Base-by-base conservation (phyloP, 73 alveolate species). In the Vitrella brassicaformis region DNA sequence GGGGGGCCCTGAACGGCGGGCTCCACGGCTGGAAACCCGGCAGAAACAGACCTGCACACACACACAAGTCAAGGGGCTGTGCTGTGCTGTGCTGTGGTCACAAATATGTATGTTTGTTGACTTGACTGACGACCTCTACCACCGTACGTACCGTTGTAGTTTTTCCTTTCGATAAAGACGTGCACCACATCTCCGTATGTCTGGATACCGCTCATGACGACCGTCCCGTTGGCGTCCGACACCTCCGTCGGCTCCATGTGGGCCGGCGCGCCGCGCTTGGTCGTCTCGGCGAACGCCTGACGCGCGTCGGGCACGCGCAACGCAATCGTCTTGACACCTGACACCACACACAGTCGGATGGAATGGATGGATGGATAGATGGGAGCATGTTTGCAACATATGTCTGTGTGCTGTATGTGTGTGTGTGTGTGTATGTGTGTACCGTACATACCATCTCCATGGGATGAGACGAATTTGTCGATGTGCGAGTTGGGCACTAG, bases 111-210 rank as follows among this genome's bases (percentile, higher is more conserved):
- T n/a, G n/a, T n/a, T n/a, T n/a, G n/a, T n/a, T n/a, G n/a, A n/a
- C n/a, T n/a, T n/a, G n/a, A n/a, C n/a, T n/a, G n/a, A n/a, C n/a
- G n/a, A n/a, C n/a, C n/a, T n/a, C n/a, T n/a, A n/a, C n/a, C n/a
- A n/a, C n/a, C n/a, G n/a, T n/a, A n/a, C n/a, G n/a, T n/a, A n/a
- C 97, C 97, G 27, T 82, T 90, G 80, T 91, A 91, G 73, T 87
- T 93, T 22, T 71, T 81, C 66, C 91, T 90, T 80, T 91, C 83
- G 73, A 91, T 89, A 47, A 91, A 88, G 0, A 94, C 87, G 81
- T 91, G 95, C 30, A 82, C 71, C 29, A 94, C 88, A 73, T 91
- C 97, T 45, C 97, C 97, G 73, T 90, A 91, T 22, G 97, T 90
- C 66, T 91, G 85, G 27, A 91, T 89, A 28, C 94, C 78, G 29